phyloP scores from a whole-genome alignment of 164 flowering plant species.

The Santalum album region DNA sequence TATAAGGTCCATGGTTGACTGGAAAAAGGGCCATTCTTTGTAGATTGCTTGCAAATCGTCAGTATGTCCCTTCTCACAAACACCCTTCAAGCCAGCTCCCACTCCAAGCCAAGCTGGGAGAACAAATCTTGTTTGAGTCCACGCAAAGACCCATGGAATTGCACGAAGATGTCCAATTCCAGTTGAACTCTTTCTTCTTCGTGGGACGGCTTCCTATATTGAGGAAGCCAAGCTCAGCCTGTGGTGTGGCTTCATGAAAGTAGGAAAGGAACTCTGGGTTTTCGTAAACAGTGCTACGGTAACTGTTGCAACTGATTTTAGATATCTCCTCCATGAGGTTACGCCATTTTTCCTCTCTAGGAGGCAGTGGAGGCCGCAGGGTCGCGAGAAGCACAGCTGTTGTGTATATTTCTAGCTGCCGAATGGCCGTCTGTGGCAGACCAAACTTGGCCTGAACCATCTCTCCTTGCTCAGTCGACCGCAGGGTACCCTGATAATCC shows the following conservation, averaged over 20 bases:
- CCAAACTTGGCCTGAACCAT: slow-evolving; percentile 99
- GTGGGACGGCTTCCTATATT: slow-evolving; percentile 96
- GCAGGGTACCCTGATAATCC: slow-evolving; percentile 66
- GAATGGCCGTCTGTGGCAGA: slow-evolving; percentile 71
- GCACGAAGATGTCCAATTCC: slow-evolving; percentile 91
- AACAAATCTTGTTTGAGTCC: slow-evolving; percentile 92
- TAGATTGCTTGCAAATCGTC: slow-evolving; percentile 79
- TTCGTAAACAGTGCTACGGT: slow-evolving; percentile 76
- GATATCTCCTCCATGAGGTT: slow-evolving; percentile 86
- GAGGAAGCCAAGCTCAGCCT: slow-evolving; percentile 86
- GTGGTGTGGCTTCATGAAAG: slow-evolving; percentile 94
- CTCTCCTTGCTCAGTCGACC: slow-evolving; percentile 99
- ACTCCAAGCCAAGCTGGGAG: slow-evolving; percentile 98
- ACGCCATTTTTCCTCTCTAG: slow-evolving; percentile 91
- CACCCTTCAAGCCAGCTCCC: slow-evolving; percentile 78
- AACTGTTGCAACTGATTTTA: slow-evolving; percentile 61
- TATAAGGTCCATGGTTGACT: slow-evolving; percentile 77
- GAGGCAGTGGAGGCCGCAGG: slow-evolving; percentile 71
- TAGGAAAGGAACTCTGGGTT: slow-evolving; percentile 81
- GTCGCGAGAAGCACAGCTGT: slow-evolving; percentile 94
- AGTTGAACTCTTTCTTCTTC: slow-evolving; percentile 59
- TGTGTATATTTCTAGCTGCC: slow-evolving; percentile 90
- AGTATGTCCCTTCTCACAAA: slow-evolving; percentile 62
- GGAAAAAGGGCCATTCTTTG: slow-evolving; percentile 95
- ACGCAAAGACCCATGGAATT: slow-evolving; percentile 92